Percentiles rank a stretch among this genome's conserved stretches.
phyloP scores from a whole-genome alignment of 805 yeast species.

The Maudiozyma turicensis region DNA sequence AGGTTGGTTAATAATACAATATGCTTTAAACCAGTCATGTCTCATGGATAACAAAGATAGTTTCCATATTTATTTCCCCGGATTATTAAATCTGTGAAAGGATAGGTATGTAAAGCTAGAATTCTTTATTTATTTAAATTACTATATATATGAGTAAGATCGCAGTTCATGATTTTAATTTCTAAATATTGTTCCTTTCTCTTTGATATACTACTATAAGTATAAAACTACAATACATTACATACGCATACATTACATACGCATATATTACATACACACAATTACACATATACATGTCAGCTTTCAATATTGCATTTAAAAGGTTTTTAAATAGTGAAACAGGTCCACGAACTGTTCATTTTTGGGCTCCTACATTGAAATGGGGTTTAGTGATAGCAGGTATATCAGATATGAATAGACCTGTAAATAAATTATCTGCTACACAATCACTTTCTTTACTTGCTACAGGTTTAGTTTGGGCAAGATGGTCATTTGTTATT shows the following conservation, averaged over 20 bases:
- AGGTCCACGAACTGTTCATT: conserved; percentile 95
- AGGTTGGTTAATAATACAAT: no score
- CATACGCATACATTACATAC: not conserved
- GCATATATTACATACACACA: not conserved
- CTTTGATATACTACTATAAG: no score
- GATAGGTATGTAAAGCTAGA: no score
- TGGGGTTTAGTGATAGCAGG: conserved; percentile 95
- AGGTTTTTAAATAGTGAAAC: conserved; percentile 77
- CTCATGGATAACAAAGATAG: no score
- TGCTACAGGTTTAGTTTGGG: conserved; percentile 94
- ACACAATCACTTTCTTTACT: conserved; percentile 57
- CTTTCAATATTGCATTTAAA: conserved; percentile 35
- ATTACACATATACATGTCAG: conserved; percentile 7
- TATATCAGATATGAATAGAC: conserved; percentile 73
- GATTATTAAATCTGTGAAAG: no score
- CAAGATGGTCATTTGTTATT: conserved; percentile 95
- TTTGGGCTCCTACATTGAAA: conserved; percentile 74
- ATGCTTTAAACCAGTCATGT: no score
- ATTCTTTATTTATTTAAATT: no score
- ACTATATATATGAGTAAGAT: no score
- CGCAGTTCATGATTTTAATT: no score
- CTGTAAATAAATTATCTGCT: conserved; percentile 85
- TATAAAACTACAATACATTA: not conserved
- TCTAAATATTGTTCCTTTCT: no score
- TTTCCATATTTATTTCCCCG: no score